A percentile compares a stretch with the other conserved stretches of the same genome.
Conservation (phyloP, 176 grass and related monocot genomes). For the Zizania latifolia region DNA sequence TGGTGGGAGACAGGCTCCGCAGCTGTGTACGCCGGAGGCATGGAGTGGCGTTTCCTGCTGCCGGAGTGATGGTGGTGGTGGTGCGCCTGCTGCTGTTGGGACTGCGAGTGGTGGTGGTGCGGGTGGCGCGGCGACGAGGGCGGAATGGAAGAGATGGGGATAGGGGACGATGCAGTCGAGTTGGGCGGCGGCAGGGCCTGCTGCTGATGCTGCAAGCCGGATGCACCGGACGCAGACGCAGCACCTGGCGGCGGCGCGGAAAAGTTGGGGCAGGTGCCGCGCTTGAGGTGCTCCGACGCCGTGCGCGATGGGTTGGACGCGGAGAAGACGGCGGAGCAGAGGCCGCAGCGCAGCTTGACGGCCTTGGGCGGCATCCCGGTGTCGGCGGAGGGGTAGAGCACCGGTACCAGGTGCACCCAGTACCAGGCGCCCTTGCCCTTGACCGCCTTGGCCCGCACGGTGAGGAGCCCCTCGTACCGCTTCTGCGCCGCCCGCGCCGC, state of each 20-base stretch:
- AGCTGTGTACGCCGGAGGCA: conserved; percentile 23
- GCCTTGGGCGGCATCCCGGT: conserved; percentile 59
- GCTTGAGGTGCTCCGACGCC: conserved; percentile 82
- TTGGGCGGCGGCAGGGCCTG: conserved; percentile 36
- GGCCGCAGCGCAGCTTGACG: conserved; percentile 62
- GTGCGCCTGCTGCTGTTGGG: conserved; percentile 21
- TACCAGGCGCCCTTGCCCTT: conserved; percentile 90
- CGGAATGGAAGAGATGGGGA: conserved; percentile 61
- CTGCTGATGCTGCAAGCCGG: conserved; percentile 26
- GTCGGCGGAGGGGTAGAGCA: conserved; percentile 50
- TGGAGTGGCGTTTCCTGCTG: conserved; percentile 48
- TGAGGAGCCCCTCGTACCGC: conserved; percentile 60
- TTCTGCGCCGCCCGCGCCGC: conserved; percentile 52
- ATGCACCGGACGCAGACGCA: not conserved
- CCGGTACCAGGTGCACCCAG: conserved; percentile 67
- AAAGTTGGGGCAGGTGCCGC: conserved; percentile 73
- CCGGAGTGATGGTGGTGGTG: conserved; percentile 21
- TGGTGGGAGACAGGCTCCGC: conserved; percentile 27
- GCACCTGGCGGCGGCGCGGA: conserved; percentile 34
- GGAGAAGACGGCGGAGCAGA: conserved; percentile 74
- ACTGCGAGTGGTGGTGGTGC: conserved; percentile 36
- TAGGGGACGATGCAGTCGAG: conserved; percentile 48
- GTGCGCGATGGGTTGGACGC: conserved; percentile 68
- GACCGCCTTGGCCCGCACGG: conserved; percentile 60
- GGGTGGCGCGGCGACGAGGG: conserved; percentile 39